These are phyloP conservation scores for Xylaria multiplex DNA, from an alignment of 2,329 filamentous ascomycete genomes.

Conservation along the genomic window DNA sequence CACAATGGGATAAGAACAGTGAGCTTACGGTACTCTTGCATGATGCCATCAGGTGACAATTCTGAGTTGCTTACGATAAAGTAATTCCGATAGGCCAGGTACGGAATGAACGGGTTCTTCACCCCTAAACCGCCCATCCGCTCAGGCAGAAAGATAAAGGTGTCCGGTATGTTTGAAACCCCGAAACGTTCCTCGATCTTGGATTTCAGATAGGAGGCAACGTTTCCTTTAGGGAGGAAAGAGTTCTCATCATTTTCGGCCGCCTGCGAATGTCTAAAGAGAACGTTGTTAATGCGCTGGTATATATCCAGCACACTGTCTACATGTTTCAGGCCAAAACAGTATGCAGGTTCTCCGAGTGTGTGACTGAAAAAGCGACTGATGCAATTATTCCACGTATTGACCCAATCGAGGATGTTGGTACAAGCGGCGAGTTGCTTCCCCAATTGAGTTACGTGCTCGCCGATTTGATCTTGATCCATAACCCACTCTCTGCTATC, in stretches of 20 bases:
- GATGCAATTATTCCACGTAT: constrained; percentile 59
- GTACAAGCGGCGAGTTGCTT: constrained; percentile 64
- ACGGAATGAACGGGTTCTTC: constrained; percentile 57
- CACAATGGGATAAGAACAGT: background rate
- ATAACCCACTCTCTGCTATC: constrained; percentile 61
- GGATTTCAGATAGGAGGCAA: constrained; percentile 47
- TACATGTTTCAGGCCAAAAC: constrained; percentile 57
- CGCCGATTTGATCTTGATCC: constrained; percentile 62
- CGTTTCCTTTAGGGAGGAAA: constrained; percentile 39
- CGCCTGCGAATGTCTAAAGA: constrained; percentile 48
- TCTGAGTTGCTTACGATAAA: constrained; percentile 9
- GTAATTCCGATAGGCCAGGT: constrained; percentile 52
- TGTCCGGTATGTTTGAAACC: constrained; percentile 54
- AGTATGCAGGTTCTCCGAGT: constrained; percentile 57
- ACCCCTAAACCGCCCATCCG: constrained; percentile 58
- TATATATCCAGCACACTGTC: constrained; percentile 56
- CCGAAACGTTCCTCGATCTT: constrained; percentile 51
- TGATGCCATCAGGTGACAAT: constrained; percentile 18
- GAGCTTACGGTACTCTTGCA: constrained; percentile 28
- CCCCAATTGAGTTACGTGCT: constrained; percentile 64
- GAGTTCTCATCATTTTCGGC: constrained; percentile 5
- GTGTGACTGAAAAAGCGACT: constrained; percentile 58
- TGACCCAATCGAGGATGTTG: constrained; percentile 55
- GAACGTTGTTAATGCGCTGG: constrained; percentile 52
- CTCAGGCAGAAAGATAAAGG: constrained; percentile 59